Evolutionary conservation across 2,329 filamentous ascomycete species (phyloP), one percentile per base, ranked within the genome.

Genomic region (Venturia aucupariae): DNA sequence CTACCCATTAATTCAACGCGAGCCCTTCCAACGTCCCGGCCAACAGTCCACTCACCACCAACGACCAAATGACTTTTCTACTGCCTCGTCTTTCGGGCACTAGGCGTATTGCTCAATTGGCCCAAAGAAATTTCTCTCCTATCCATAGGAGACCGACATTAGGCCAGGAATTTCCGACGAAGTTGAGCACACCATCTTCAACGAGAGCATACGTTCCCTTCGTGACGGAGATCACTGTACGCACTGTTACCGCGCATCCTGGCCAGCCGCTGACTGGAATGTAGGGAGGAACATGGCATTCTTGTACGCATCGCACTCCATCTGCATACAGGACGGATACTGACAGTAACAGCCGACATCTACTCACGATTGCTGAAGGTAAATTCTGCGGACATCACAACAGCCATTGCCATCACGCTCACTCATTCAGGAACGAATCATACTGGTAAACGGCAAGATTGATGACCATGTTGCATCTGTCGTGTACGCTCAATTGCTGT

Each of bases 391-490:
- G 35, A 51, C 27, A 32, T 5, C 6, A 8, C 7, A 61, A 24
- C 60, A 30, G 32, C 62, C 61, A 24, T 4, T 62, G 7, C 61
- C 66, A 64, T 65, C 38, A 39, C 35, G 35, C 42, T 54, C 24
- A 38, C 46, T 4, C 17, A 24, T 10, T 5, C 48, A 90, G 86
- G 93, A 97, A 81, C 90, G 93, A 68, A 97, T 97, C 72, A 84
- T 99, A 72, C 96, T 90, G 74, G 84, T 97, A 42, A 97, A 96
- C 72, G 93, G 93, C 72, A 83, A 90, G 72, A 92, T 97, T 65
- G 90, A 97, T 92, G 44, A 93, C 94, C n/a, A 90, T 24, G 46
- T 51, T 11, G 46, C 46, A 27, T 51, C 89, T 51, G 91, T 97
- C 68, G 93, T 97, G 35, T 51, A 51, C 46, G 91, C 94, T 1